A percentile compares a stretch with the other conserved stretches of the same genome.
phyloP scores from a whole-genome alignment of 208 protist species.

The Ichthyophonus hoferi region DNA sequence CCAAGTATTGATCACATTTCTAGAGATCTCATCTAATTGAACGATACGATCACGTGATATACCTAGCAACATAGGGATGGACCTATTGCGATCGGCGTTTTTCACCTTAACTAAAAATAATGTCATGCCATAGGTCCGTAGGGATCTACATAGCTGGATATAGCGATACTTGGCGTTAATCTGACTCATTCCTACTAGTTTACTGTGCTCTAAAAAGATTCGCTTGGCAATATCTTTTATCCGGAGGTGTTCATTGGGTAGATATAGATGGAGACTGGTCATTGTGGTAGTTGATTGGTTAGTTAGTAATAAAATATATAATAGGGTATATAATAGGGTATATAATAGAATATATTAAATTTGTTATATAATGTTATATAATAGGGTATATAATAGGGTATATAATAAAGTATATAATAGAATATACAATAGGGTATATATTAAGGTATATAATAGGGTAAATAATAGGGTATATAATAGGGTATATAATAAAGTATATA shows the following conservation, averaged over 20 bases:
- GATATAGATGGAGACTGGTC: conserved; percentile 16
- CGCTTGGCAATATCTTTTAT: conserved; percentile 61
- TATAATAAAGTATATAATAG: too few relatives aligned
- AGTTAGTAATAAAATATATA: too few relatives aligned
- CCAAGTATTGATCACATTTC: conserved; percentile 53
- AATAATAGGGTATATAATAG: too few relatives aligned
- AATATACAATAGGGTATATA: too few relatives aligned
- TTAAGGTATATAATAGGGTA: too few relatives aligned
- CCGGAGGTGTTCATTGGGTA: conserved; percentile 57
- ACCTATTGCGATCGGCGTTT: conserved; percentile 50
- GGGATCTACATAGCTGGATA: conserved; percentile 63
- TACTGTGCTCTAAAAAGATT: conserved; percentile 60
- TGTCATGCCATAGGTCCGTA: conserved; percentile 72
- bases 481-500: too few relatives aligned
- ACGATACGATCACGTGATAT: conserved; percentile 65
- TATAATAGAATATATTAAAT: too few relatives aligned
- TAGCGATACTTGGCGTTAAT: conserved; percentile 69
- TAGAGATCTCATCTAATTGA: conserved; percentile 58
- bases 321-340: too few relatives aligned
- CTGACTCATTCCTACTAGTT: conserved; percentile 57
- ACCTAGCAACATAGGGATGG: conserved; percentile 54
- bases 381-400: too few relatives aligned
- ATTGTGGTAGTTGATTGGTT: too few relatives aligned
- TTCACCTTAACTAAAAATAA: conserved; percentile 61
- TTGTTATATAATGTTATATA: too few relatives aligned